Percentiles rank a stretch among this genome's conserved stretches.
These are phyloP conservation scores for Flaveria linearis DNA, from an alignment of 129 eudicot species.

Conservation along the genomic window DNA sequence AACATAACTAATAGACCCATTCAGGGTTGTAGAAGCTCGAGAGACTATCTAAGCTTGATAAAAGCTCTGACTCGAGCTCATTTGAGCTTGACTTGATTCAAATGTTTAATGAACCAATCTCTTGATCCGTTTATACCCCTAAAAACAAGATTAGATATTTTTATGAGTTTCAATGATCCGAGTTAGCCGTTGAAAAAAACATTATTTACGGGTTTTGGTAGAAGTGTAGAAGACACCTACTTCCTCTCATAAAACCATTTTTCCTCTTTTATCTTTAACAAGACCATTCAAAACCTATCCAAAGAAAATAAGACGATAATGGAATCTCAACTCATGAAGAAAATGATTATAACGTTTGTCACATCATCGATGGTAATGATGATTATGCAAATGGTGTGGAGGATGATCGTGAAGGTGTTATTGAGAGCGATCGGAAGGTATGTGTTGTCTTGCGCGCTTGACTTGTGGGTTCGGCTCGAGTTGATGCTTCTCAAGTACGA, in stretches of 20 bases:
- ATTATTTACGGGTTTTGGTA: neutral
- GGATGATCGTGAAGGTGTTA: neutral
- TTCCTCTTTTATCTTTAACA: neutral
- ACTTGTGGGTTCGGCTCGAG: slow-evolving; percentile 31
- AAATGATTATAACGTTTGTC: slow-evolving; percentile 18
- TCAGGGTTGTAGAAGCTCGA: no score
- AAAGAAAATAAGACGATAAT: slow-evolving; percentile 3
- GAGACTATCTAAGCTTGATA: no score
- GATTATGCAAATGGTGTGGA: slow-evolving; percentile 12
- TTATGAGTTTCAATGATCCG: no score
- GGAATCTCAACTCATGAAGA: slow-evolving; percentile 18
- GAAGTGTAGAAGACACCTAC: slow-evolving; percentile 5
- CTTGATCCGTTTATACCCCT: no score
- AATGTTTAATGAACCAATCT: no score
- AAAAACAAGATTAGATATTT: no score
- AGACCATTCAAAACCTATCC: neutral
- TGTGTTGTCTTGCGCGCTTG: slow-evolving; percentile 24
- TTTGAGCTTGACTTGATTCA: no score
- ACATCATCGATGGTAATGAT: slow-evolving; percentile 30
- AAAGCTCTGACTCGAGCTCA: no score
- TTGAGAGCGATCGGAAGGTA: slow-evolving; percentile 24
- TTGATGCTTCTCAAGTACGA: slow-evolving; percentile 39
- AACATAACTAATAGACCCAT: no score
- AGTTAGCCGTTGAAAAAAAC: no score
- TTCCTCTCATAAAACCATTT: neutral